A percentile compares a stretch with the other conserved stretches of the same genome.
Evolutionary conservation across 2,329 filamentous ascomycete species (phyloP).

Genomic region (Coniochaeta sp.): DNA sequence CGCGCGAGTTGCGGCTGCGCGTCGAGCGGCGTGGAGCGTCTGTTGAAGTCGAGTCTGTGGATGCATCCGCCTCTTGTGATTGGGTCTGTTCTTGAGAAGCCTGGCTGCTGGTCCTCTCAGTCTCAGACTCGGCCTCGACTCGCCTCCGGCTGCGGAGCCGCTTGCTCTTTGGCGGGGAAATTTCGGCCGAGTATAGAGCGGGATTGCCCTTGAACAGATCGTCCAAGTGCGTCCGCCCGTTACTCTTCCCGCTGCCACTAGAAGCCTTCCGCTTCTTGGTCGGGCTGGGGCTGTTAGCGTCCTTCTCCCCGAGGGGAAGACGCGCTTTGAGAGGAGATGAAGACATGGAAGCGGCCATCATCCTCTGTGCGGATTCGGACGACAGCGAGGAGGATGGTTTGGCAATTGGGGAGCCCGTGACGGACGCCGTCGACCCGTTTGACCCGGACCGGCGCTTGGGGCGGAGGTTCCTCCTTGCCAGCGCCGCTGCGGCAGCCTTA

Average conservation of each 20-base stretch:
- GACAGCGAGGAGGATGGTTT: conserved; percentile 6
- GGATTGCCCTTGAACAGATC: conserved; percentile 14
- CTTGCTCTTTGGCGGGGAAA: conserved; percentile 4
- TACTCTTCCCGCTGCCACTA: conserved; percentile 4
- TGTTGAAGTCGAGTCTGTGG: background rate
- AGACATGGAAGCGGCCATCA: background rate
- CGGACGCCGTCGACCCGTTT: conserved; percentile 15
- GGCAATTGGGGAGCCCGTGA: conserved; percentile 20
- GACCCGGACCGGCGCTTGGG: conserved; percentile 19
- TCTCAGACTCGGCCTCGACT: background rate
- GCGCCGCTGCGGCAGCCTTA: conserved; percentile 19
- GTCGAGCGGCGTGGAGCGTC: conserved; percentile 15
- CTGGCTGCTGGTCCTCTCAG: conserved; percentile 15
- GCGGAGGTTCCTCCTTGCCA: conserved; percentile 10
- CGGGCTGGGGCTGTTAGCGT: conserved; percentile 29
- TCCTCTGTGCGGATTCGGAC: background rate
- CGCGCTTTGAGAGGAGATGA: conserved; percentile 7
- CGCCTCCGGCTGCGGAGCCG: background rate
- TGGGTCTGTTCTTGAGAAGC: conserved; percentile 9
- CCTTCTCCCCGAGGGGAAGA: conserved; percentile 24
- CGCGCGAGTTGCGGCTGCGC: conserved; percentile 14
- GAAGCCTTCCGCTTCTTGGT: conserved; percentile 28
- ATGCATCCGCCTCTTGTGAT: background rate
- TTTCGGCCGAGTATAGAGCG: conserved; percentile 7
- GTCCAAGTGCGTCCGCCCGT: conserved; percentile 2